Base-by-base conservation (phyloP, 768 basidiomycete genomes). In the Boletellus ananas region DNA sequence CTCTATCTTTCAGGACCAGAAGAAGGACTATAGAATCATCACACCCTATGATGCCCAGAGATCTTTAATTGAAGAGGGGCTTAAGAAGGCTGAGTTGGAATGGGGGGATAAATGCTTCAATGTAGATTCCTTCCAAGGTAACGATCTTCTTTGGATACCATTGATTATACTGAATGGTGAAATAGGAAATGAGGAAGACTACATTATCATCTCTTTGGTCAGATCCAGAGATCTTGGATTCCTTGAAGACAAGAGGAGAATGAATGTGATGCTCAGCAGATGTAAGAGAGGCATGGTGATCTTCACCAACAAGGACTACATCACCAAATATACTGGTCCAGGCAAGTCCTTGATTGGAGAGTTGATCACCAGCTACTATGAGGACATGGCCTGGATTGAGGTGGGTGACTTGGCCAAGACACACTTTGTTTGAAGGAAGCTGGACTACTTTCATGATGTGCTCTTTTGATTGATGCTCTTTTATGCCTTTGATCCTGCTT, bases 201-300 rank as follows among this genome's bases (percentile, higher is more conserved):
- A 79, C 27, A 84, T 90, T 40, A 75, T 90, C 51, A 75, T 90
- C 41, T 90, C 88, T 7, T 55, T 87, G 14, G 87, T 87, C 6
- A 76, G 87, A 21, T 76, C 86, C 0, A 68, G 67, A 31, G 75
- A 72, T 4, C 70, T 85, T 41, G 90, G 90, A 5, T 93, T 93
- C 56, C 71, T 93, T 31, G 61, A 66, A 13, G 83, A 83, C 58
- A 56, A 75, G 10, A 76, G 84, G 25, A 76, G 90, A 16, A 84
- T 86, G 46, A 92, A 93, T 82, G 90, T 93, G 50, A 90, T 93
- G 88, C 81, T 92, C 8, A 85, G 83, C 41, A 79, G 90, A 34
- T 90, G 85, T 74, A 85, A 85, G 64, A 74, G 69, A 43, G 84
- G 82, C 27, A 91, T 92, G 88, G 81, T 82, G 50, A 85, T 93